Conservation (phyloP, 1,284 basidiomycete genomes). For the Puccinia polysora region DNA sequence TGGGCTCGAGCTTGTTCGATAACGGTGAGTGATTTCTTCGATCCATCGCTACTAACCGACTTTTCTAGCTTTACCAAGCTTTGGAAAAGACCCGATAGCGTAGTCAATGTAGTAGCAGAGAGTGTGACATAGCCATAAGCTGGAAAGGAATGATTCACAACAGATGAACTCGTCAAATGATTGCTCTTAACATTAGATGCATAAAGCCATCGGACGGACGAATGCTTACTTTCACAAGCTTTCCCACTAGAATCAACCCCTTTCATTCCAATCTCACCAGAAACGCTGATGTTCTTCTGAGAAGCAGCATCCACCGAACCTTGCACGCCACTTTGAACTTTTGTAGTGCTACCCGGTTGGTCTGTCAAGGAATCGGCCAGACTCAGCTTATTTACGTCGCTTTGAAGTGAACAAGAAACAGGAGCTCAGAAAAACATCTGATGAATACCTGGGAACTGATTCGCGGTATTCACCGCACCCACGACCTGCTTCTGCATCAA, state of each 20-base stretch:
- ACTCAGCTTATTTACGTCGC: background rate
- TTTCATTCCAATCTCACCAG: slow-evolving; percentile 15
- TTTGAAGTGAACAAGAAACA: background rate
- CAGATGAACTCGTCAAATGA: background rate
- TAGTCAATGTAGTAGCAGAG: slow-evolving; percentile 22
- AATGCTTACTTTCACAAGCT: slow-evolving; percentile 19
- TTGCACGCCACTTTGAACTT: background rate
- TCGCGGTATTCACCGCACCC: background rate
- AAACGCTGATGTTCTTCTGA: slow-evolving; percentile 3
- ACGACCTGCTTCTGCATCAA: slow-evolving; percentile 3
- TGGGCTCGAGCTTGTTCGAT: background rate
- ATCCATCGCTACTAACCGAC: background rate
- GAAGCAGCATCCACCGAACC: background rate
- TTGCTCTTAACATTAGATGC: background rate
- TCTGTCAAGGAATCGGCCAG: background rate
- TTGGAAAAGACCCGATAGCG: slow-evolving; percentile 17
- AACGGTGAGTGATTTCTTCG: background rate
- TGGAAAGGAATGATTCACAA: background rate
- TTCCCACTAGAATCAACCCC: slow-evolving; percentile 21
- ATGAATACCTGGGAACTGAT: background rate
- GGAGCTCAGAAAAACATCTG: background rate
- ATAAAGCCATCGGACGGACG: background rate
- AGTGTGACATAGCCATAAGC: slow-evolving; percentile 25
- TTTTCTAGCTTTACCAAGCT: background rate
- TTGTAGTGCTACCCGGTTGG: slow-evolving; percentile 1